Evolutionary conservation across 192 early-diverging fungal genomes (phyloP).

Genomic region (Chytriomyces sp.): DNA sequence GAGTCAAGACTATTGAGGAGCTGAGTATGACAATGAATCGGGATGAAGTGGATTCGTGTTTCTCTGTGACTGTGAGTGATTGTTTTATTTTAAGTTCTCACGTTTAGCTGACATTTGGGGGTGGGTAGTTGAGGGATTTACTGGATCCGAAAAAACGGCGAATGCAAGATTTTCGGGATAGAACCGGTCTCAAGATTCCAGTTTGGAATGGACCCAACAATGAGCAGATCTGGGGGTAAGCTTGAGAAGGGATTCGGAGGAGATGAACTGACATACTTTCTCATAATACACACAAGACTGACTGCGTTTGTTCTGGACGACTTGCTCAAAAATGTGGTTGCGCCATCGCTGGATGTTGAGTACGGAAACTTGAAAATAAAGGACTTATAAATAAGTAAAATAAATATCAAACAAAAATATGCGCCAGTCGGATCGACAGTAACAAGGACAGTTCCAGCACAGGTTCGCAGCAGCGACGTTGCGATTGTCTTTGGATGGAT

Average conservation of each 20-base stretch:
- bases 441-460: neutral
- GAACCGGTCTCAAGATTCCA: slow-evolving; percentile 55
- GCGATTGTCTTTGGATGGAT: neutral
- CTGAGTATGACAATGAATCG: slow-evolving; percentile 55
- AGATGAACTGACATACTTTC: neutral
- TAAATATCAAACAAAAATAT: no score
- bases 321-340: slow-evolving; percentile 36
- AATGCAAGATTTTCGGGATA: slow-evolving; percentile 53
- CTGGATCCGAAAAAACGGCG: slow-evolving; percentile 51
- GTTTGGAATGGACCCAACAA: slow-evolving; percentile 60
- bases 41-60: slow-evolving; percentile 72
- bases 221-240: slow-evolving; percentile 48
- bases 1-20: slow-evolving; percentile 35
- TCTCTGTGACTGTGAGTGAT: slow-evolving; percentile 64
- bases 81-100: neutral
- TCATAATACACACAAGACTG: slow-evolving; percentile 39
- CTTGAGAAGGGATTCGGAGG: no score
- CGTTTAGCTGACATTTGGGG: neutral
- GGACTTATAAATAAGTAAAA: no score
- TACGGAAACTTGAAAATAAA: no score
- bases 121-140: slow-evolving; percentile 51
- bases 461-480: neutral
- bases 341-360: slow-evolving; percentile 19
- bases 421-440: no score
- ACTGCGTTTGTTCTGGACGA: slow-evolving; percentile 79